phyloP scores from a whole-genome alignment of 805 yeast species.

The Saccharomycopsis selenospora region DNA sequence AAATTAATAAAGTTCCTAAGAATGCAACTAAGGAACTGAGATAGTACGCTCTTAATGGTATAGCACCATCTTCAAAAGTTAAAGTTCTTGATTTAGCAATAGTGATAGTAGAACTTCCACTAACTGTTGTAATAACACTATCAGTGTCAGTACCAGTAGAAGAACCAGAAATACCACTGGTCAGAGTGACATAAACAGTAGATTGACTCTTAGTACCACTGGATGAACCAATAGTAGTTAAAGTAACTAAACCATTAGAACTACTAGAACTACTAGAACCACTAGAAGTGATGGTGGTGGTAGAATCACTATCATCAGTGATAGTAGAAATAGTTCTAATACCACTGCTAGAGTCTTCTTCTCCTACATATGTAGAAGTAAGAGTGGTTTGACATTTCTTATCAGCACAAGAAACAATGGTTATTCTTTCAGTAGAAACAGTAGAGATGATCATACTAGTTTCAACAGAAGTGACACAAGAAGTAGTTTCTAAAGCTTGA shows the following conservation, averaged over 20 bases:
- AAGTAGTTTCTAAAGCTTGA: slow-evolving; percentile 18
- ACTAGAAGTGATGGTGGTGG: neutral
- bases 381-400: slow-evolving; percentile 18
- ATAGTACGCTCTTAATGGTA: neutral
- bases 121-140: neutral
- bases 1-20: neutral
- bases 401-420: slow-evolving; percentile 20
- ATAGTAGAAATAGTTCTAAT: slow-evolving; percentile 4
- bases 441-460: slow-evolving; percentile 22
- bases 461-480: slow-evolving; percentile 19
- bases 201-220: neutral
- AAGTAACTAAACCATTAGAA: neutral
- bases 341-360: slow-evolving; percentile 5
- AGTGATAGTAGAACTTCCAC: slow-evolving; percentile 5
- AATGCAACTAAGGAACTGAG: neutral
- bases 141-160: neutral
- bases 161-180: slow-evolving; percentile 1
- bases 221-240: neutral
- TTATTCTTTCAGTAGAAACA: slow-evolving; percentile 20
- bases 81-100: slow-evolving; percentile 4
- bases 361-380: slow-evolving; percentile 12
- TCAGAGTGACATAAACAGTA: slow-evolving; percentile 2
- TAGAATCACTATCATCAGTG: neutral
- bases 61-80: slow-evolving; percentile 1
- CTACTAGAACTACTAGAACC: neutral